Evolutionary conservation across 495 filamentous ascomycete genomes (phyloP), one percentile per base, ranked within the genome.

Genomic region (Talaromyces nanjingensis): DNA sequence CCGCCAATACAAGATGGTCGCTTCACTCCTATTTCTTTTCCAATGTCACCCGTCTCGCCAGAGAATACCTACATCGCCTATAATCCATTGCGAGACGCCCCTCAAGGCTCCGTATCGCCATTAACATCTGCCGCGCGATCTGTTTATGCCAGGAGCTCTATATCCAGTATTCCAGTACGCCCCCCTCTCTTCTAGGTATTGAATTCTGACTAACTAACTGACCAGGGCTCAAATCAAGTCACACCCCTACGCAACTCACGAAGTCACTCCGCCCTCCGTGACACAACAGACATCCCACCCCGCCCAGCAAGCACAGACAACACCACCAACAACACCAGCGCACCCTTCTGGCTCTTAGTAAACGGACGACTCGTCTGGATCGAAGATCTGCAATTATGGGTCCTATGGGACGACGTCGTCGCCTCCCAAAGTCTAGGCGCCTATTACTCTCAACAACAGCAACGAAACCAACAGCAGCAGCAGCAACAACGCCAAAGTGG

Each of bases 1-100:
- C 74, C 76, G 52, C 72, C 72, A 12, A 67, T 78, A 25, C 27
- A 59, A 9, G 69, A 76, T 42, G 24, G 67, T 2, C 65, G 60
- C 52, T 65, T 60, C 55, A 24, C 9, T 27, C 37, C 53, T 14
- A 4, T 49, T n/a, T 45, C 59, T 11, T 11, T 61, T 9, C 22
- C 59, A 16, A 45, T 45, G 14, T 62, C 60, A 12, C 60, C 60
- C n/a, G 42, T 62, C 7, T 62, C 60, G 25, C 60, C 60, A 25
- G 14, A 52, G 16, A n/a, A 53, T n/a, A 45, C 59, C 22, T 53
- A 49, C 18, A 45, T 45, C 20, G 59, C 34, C 25, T 42, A 27
- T 12, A 39, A 18, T 20, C 59, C 20, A n/a, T 0, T 20, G 22
- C 59, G 37, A 27, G 42, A 27, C 20, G 22, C 18, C 2, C n/a